Evolutionary conservation across 768 basidiomycete genomes (phyloP), one percentile per base, ranked within the genome.

Genomic region (Sporobolomyces phaffii): DNA sequence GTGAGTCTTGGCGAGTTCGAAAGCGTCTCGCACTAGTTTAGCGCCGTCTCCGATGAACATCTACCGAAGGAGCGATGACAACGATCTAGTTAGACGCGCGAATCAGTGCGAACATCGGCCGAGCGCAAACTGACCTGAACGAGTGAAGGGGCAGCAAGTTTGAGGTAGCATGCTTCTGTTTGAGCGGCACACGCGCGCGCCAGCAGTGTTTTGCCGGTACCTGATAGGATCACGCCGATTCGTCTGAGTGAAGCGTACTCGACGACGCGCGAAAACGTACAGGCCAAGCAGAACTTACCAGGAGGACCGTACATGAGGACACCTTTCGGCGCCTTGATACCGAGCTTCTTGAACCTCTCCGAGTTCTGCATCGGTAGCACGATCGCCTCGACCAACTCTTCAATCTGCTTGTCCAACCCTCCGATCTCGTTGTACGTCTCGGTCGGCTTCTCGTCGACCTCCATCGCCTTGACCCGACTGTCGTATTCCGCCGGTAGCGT

Each of bases 21-120:
- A 98, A 5, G 94, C 94, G 75, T 99, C 96, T 50, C 96, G 90
- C 26, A 99, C 96, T 56, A 99, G 85, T 78, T 97, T 98, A 60
- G 96, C 96, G 75, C 96, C 96, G 78, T 98, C 96, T 79, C 96
- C 96, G 73, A 99, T 99, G 78, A 94, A 99, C 96, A 98, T 99
- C 79, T 80, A 48, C 10, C 2, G 22, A n/a, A 41, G 8, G 49
- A 33, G 31, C 33, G 38, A n/a, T 29, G 10, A 40, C 9, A 31
- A 9, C n/a, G n/a, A n/a, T n/a, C n/a, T n/a, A n/a, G 20, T 7
- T 15, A 14, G 14, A 43, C n/a, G n/a, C n/a, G n/a, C n/a, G n/a
- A n/a, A n/a, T n/a, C n/a, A n/a, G n/a, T 45, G 26, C 2, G 51
- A 15, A 15, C 17, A 22, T n/a, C n/a, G n/a, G n/a, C n/a, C n/a